Evolutionary conservation across 1,139 yeast genomes (phyloP), one percentile per base, ranked within the genome.

Genomic region (Starmera stellimalicola): DNA sequence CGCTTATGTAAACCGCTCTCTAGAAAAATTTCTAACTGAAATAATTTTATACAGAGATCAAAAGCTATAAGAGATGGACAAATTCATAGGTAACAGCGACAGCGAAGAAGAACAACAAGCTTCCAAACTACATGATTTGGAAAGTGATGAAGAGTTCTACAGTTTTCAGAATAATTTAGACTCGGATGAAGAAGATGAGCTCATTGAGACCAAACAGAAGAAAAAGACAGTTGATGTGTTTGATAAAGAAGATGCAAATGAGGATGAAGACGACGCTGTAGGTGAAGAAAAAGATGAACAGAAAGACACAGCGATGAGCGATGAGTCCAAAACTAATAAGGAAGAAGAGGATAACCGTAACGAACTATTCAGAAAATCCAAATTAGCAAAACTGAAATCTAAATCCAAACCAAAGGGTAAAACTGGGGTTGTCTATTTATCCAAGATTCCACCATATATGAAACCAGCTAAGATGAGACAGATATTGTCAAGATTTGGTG

Each of bases 381-480:
- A 76, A 1, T 66, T 73, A 2, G 65, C 67, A 35, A 73, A 73
- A 43, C 53, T 74, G 70, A 77, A 51, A 75, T 73, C 38, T 68
- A 73, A 42, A 70, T 19, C 25, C 5, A 70, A 70, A 44, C 67
- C 74, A 26, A 73, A 73, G 44, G 64, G 62, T 33, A 80, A 73
- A 48, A 77, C 95, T 0, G 99, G 98, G 3, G 96, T 93, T 3
- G 79, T 94, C 17, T 93, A 91, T 49, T 60, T 91, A 5, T 87
- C 97, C 1, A 69, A 80, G 37, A 73, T 93, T 8, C 99, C 99
- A 0, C 98, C 98, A 22, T 91, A 82, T 52, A 93, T 91, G 98
- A 87, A 87, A 52, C 98, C 99, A 1, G 73, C 81, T 3, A 91
- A 87, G 52, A 65, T 91, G 59, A 70, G 94, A 46, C 93, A 87